Base-by-base conservation (phyloP, 345 rosid species). In the Geranium rotundifolium region DNA sequence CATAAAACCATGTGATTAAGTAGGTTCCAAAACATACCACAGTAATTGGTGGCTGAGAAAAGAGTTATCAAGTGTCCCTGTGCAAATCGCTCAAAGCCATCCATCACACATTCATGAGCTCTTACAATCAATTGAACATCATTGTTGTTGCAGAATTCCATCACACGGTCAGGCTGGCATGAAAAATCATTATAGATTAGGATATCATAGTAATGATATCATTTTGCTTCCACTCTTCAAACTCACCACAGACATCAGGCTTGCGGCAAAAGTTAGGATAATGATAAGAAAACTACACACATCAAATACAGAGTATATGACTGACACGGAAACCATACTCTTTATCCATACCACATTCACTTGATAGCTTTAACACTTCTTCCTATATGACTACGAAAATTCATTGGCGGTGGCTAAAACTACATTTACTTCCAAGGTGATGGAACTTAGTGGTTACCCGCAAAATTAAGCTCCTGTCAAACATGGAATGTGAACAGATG, bases 81-180 rank as follows among this genome's bases (percentile, higher is more conserved):
- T 0, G 97, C 99, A 39, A 93, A 90, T 20, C 97, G 97, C 82
- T 90, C 97, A 69, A 93, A 93, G 56, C 99, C 99, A 57, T 93
- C 99, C 99, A 93, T 93, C 68, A 93, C 99, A 27, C 97, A 93
- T 76, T 93, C 99, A 60, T 93, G 97, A 41, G 97, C 99, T 62
- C 97, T 95, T 29, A 93, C 96, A 74, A 93, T 93, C 75, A 93
- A 75, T 74, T 93, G 96, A 64, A 93, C 96, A 74, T 93, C 99
- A 71, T 93, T 93, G 82, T 93, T 93, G 65, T 81, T 88, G 72
- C 99, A 93, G 69, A 93, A 93, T 68, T 93, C 97, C 99, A 93
- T 90, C 41, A 93, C 99, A 63, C 96, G 91, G 75, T 93, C 99
- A 34, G 99, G 97, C 99, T 93, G 91, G 77, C 68, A 69, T 20